Evolutionary conservation across 2,329 filamentous ascomycete genomes (phyloP).

Genomic region (Fusarium tricinctum): DNA sequence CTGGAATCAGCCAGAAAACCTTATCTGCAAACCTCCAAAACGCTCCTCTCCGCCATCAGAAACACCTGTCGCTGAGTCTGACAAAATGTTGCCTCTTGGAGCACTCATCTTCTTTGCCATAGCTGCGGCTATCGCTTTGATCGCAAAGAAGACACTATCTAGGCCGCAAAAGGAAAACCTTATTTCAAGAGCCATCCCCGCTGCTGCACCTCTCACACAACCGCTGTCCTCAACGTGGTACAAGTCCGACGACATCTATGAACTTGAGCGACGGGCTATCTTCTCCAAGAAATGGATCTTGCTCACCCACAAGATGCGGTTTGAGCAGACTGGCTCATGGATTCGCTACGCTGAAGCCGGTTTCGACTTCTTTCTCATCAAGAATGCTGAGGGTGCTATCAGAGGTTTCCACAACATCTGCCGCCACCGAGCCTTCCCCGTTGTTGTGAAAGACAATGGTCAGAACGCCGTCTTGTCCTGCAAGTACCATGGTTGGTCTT

Average conservation of each 20-base stretch:
- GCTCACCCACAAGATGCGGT: conserved; percentile 65
- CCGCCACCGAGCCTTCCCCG: conserved; percentile 70
- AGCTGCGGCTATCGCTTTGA: conserved; percentile 13
- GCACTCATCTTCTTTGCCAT: conserved; percentile 19
- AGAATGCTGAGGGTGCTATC: conserved; percentile 68
- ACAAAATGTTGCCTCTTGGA: conserved; percentile 27
- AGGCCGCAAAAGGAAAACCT: conserved; percentile 30
- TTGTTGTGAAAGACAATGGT: conserved; percentile 66
- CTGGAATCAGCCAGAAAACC: background rate
- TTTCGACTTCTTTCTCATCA: conserved; percentile 67
- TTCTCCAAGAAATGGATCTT: conserved; percentile 70
- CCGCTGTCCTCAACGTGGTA: conserved; percentile 59
- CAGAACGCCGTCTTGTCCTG: conserved; percentile 67
- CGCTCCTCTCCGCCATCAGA: background rate
- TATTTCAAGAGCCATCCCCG: conserved; percentile 29
- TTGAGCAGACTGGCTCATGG: conserved; percentile 68
- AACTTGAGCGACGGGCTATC: conserved; percentile 68
- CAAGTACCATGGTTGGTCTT: conserved; percentile 74
- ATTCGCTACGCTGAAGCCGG: conserved; percentile 68
- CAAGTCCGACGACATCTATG: conserved; percentile 65
- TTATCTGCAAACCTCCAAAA: background rate
- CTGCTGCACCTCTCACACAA: conserved; percentile 30
- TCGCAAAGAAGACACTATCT: conserved; percentile 16
- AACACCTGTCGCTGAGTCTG: background rate
- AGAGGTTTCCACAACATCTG: conserved; percentile 74